Conservation (phyloP, 1,139 yeast species). For the Yamadazyma buinensis region DNA sequence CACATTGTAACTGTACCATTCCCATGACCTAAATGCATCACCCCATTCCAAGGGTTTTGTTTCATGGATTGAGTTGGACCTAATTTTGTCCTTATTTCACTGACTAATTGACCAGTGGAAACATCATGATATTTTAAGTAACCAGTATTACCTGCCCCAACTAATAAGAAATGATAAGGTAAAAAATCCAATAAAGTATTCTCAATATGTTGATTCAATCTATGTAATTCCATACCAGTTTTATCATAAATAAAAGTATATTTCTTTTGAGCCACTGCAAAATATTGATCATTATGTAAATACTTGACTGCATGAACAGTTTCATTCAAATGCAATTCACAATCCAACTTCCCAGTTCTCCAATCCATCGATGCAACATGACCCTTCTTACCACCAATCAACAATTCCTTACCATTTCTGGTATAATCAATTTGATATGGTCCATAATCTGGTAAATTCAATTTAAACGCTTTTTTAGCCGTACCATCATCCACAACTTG, state of each 20-base stretch:
- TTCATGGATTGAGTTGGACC: slow-evolving; percentile 90
- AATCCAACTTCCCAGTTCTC: slow-evolving; percentile 78
- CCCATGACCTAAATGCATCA: slow-evolving; percentile 88
- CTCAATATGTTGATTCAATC: slow-evolving; percentile 86
- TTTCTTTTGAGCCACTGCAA: slow-evolving; percentile 96
- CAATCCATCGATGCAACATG: slow-evolving; percentile 96
- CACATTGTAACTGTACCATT: slow-evolving; percentile 92
- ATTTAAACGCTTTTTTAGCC: slow-evolving; percentile 68
- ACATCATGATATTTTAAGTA: slow-evolving; percentile 91
- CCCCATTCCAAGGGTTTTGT: slow-evolving; percentile 95
- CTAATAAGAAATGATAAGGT: slow-evolving; percentile 87
- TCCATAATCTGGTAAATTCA: slow-evolving; percentile 74
- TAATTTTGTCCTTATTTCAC: slow-evolving; percentile 79
- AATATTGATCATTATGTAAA: slow-evolving; percentile 87
- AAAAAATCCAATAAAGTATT: slow-evolving; percentile 79
- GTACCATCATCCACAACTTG: slow-evolving; percentile 79
- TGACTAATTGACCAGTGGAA: slow-evolving; percentile 82
- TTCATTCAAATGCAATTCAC: slow-evolving; percentile 84
- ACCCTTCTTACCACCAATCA: slow-evolving; percentile 87
- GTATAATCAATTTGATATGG: slow-evolving; percentile 83
- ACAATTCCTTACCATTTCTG: slow-evolving; percentile 79
- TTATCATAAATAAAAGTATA: slow-evolving; percentile 90
- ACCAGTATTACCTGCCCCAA: slow-evolving; percentile 87
- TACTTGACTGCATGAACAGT: slow-evolving; percentile 88
- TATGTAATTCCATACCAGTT: slow-evolving; percentile 87